Evolutionary conservation across 495 filamentous ascomycete species (phyloP), one percentile per base, ranked within the genome.

Genomic region (Hypomontagnella submonticulosa): DNA sequence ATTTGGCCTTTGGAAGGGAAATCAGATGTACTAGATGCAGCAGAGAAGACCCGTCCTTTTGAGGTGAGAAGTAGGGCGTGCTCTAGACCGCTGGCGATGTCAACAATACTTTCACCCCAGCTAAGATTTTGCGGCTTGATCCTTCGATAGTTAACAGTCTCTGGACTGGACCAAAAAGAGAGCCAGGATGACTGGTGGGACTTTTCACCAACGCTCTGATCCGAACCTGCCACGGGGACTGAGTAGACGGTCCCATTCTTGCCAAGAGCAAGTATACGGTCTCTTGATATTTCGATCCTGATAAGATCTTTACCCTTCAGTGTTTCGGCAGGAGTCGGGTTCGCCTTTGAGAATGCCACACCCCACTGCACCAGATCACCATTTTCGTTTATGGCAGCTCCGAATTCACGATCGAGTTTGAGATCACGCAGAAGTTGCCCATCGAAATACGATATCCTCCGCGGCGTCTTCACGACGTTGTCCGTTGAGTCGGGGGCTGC

Each of bases 301-400:
- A 77, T 77, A 48, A 99, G 75, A 64, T 94, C 84, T 74, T 96
- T 97, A 46, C 94, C 95, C 33, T 79, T 87, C 32, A 99, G 73
- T 11, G 94, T 97, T 60, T 81, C 77, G 2, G 81, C 83, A 0
- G 95, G 95, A 3, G 81, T 42, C 5, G 66, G 64, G 19, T 70
- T 54, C 0, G 70, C 67, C 36, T 69, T 72, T 9, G 88, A 89
- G 73, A 88, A 97, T 15, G 82, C 92, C 19, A 79, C 83, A 3
- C 95, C 95, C 95, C 95, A 99, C 76, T 97, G 93, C 12, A 97
- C 80, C 11, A 99, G 78, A 73, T 98, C 90, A 3, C 95, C 95
- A 41, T 89, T 89, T 71, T 96, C 93, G 19, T 86, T 89, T 41
- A 98, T 88, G 3, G 95, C 95, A 11, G 88, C 95, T n/a, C 91